Evolutionary conservation across 2,329 filamentous ascomycete species (phyloP), one percentile per base, ranked within the genome.

Genomic region (Pseudogymnoascus verrucosus): DNA sequence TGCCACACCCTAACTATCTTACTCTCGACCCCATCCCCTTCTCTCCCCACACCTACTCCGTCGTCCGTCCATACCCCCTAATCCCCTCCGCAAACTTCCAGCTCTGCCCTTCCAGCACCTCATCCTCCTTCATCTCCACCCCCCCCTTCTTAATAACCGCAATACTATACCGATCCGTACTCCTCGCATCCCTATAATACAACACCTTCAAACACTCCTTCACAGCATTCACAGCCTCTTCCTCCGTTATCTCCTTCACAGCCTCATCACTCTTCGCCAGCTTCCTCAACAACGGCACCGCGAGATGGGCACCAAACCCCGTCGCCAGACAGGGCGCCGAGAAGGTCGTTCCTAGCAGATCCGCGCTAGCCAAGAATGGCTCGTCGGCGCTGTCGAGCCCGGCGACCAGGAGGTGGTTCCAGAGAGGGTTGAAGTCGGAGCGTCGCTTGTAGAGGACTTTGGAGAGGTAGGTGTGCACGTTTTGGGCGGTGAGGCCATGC

Each of bases 141-240:
- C 90, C 91, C 60, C 91, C 90, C 78, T 91, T 89, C 63, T 90
- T 95, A 64, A 99, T 83, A 63, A 98, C 83, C 19, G 93, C 93
- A 74, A 98, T 88, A 68, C 90, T 95, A 80, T 97, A 99, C 70
- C 84, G 83, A 78, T 97, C 92, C 78, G 95, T 79, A 79, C 90
- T 96, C 76, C 95, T 87, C 51, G 95, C 95, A 78, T 99, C 95
- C 71, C 95, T 86, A 82, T 99, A 99, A 81, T 90, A 99, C 66
- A 99, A 83, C 62, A 98, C 93, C 84, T 98, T 98, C 90, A 99
- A 93, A 78, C 92, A 96, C 79, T 96, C 90, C 80, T 89, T 89
- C 74, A 99, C 79, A 42, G 91, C 84, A 64, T 88, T 80, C 66
- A 97, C 81, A 60, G 95, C 95, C 74, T 90, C 77, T 71, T 97